Evolutionary conservation across 2,329 filamentous ascomycete genomes (phyloP), one percentile per base, ranked within the genome.

Genomic region (Knufia petricola): DNA sequence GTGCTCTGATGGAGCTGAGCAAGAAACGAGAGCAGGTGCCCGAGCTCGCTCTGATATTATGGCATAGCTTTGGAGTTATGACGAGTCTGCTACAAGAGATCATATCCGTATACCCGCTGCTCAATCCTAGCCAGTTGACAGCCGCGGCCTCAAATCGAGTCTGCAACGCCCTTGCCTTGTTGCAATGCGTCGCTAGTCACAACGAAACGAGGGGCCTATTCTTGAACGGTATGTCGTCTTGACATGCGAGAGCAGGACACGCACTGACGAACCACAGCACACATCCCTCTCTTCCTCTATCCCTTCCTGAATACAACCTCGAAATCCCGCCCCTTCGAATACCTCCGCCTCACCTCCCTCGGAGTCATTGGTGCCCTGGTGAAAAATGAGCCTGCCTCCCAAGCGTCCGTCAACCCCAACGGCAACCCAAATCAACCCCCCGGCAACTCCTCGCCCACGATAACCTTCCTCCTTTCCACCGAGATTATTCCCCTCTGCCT

Each of bases 31-130:
- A 98, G 69, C 92, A 96, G 68, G 92, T 98, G 13, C 90, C 92
- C 0, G 92, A 98, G 71, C 74, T 98, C 51, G 92, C 92, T 40
- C 73, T 98, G 60, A 95, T 98, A 53, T 74, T 98, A 53, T 98
- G 92, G 92, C 92, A 98, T 68, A 96, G 90, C 2, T 96, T 95
- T 63, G 92, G 90, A 94, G 92, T 98, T 62, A 98, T 98, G 92
- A 95, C 92, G 39, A 94, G 88, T 48, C 75, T 98, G 20, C 78
- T 96, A 28, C 90, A 96, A 67, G 92, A 98, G 70, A 98, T 98
- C 64, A 98, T 98, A 63, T 95, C 90, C 9, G 92, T 98, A 48
- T 98, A 98, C 65, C 94, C 88, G 23, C 79, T 98, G 3, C 79
- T 98, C 60, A 98, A 95, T 66, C 92, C 92, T 4, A 95, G 88